Evolutionary conservation across 169 alveolate species (phyloP).

Genomic region (Babesia ovata): DNA sequence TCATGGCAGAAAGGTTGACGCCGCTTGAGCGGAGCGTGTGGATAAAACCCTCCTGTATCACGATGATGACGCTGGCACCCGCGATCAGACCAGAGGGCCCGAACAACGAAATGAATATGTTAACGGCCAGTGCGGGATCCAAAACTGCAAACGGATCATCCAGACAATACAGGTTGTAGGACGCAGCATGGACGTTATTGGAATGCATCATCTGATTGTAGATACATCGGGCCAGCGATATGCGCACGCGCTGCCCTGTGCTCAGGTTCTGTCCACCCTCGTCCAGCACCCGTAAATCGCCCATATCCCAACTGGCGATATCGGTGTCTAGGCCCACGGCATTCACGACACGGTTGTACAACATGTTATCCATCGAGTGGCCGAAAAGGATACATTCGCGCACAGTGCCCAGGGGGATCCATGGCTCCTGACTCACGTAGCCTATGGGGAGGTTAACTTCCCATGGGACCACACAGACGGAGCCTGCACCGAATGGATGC

Average conservation of each 20-base stretch:
- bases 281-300: conserved; percentile 74
- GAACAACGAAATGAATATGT: conserved; percentile 36
- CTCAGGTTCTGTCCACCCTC: conserved; percentile 74
- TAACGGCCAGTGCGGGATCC: conserved; percentile 47
- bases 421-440: conserved; percentile 79
- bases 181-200: conserved; percentile 22
- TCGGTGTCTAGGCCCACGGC: conserved; percentile 75
- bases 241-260: conserved; percentile 65
- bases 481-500: neutral
- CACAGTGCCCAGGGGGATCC: conserved; percentile 82
- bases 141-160: conserved; percentile 61
- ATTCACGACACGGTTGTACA: conserved; percentile 60
- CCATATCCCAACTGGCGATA: conserved; percentile 72
- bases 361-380: conserved; percentile 47
- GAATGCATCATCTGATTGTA: conserved; percentile 44
- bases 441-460: conserved; percentile 71
- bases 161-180: conserved; percentile 50
- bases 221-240: conserved; percentile 59
- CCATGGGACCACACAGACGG: conserved; percentile 20
- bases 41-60: conserved; percentile 25
- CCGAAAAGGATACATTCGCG: conserved; percentile 81
- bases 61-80: conserved; percentile 39
- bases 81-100: conserved; percentile 47
- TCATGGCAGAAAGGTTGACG: neutral
- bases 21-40: conserved; percentile 20